Base-by-base conservation (phyloP, 768 basidiomycete genomes). In the Tricholoma hemisulphureum region DNA sequence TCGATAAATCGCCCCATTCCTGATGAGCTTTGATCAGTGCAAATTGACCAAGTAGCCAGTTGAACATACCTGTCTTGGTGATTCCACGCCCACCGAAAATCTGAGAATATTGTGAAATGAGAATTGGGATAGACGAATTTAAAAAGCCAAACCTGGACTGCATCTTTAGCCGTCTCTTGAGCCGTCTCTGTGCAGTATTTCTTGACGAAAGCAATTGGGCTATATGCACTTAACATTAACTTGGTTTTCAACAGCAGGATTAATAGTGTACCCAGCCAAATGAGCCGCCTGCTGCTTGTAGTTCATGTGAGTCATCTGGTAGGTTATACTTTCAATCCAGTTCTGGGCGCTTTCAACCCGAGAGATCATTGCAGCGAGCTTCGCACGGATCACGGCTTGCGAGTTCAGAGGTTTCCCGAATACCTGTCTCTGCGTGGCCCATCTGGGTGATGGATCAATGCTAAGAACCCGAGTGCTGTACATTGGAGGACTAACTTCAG, bases 281-380 rank as follows among this genome's bases (percentile, higher is more conserved):
- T 85, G 80, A 39, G 77, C 69, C 11, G 89, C 83, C 67, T 91
- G 89, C 58, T 92, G 80, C 67, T 85, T 85, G 69, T 93, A 91
- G 35, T 78, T 79, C 93, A 95, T 93, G 56, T 91, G 82, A 62
- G 77, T 85, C 91, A 94, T 93, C 70, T 95, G 93, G 69, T 86
- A 88, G 0, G 93, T 95, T 53, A 95, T 73, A 56, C 83, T 88
- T 75, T 95, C 93, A 16, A 95, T 74, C 92, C 91, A 95, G n/a
- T 78, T 81, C 66, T 95, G 94, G 9, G 83, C 83, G 24, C 86
- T 83, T 69, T 95, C 93, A 28, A 87, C 79, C 34, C 91, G 86
- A 5, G 87, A 81, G 55, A 93, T 91, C 90, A 94, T 94, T 13
- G 73, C 72, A 4, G 89, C 90, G 34, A 94, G 74, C 76, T 92